phyloP scores from a whole-genome alignment of 352 stramenopile genomes.

The Phytopythium chamaehyphon region DNA sequence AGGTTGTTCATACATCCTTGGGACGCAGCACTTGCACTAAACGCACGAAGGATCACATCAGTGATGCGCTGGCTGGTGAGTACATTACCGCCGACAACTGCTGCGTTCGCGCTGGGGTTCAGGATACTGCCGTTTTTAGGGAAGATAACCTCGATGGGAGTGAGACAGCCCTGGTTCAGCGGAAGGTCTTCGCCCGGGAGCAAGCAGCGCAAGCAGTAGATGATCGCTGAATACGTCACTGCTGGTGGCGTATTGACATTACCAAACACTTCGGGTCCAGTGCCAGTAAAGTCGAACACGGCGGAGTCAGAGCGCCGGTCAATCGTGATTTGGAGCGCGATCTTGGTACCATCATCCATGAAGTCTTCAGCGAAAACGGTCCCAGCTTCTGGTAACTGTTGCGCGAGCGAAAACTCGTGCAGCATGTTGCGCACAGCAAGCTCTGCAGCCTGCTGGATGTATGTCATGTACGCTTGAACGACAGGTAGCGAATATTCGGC shows the following conservation, averaged over 20 bases:
- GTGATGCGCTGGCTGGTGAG: slow-evolving; percentile 97
- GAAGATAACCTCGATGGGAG: slow-evolving; percentile 96
- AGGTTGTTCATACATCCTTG: slow-evolving; percentile 99
- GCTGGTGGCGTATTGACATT: slow-evolving; percentile 98
- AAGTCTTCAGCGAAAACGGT: slow-evolving; percentile 94
- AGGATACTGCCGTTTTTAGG: slow-evolving; percentile 90
- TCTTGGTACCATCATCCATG: slow-evolving; percentile 98
- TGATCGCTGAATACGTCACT: slow-evolving; percentile 98
- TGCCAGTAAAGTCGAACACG: slow-evolving; percentile 97
- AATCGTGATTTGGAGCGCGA: slow-evolving; percentile 95
- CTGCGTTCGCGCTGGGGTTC: slow-evolving; percentile 93
- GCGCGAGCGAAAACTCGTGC: slow-evolving; percentile 87
- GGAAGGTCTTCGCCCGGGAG: slow-evolving; percentile 93
- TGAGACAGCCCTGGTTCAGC: slow-evolving; percentile 97
- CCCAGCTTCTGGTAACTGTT: slow-evolving; percentile 72
- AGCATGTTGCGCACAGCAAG: slow-evolving; percentile 95
- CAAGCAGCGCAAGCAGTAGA: slow-evolving; percentile 97
- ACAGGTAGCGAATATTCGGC: slow-evolving; percentile 93
- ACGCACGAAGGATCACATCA: slow-evolving; percentile 97
- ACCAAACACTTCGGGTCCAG: slow-evolving; percentile 95
- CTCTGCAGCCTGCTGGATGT: slow-evolving; percentile 96
- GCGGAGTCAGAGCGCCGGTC: slow-evolving; percentile 88
- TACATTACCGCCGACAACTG: slow-evolving; percentile 98
- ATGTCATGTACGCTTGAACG: slow-evolving; percentile 98
- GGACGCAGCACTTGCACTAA: slow-evolving; percentile 94